Evolutionary conservation across 768 basidiomycete species (phyloP), one percentile per base, ranked within the genome.

Genomic region (Lactarius akahatsu): DNA sequence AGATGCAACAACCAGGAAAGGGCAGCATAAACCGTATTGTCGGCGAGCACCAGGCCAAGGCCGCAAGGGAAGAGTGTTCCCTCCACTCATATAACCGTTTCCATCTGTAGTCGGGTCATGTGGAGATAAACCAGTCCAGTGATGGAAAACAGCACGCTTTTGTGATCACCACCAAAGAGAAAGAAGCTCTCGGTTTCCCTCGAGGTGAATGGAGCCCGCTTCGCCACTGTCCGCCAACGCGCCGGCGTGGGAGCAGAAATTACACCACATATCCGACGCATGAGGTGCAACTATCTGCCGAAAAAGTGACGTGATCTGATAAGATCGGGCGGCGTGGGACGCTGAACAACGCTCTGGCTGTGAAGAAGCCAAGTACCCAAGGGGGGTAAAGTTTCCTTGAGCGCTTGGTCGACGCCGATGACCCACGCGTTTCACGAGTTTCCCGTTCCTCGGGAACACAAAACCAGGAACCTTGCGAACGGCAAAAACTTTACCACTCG

Each of bases 221-320:
- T 15, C 50, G 26, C 50, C 50, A 7, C 38, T 16, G 16, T n/a
- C 36, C 30, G 66, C 66, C 66, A 63, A 23, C 28, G 66, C 57
- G 66, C 66, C 50, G 66, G 65, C 23, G 60, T 66, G 65, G 45
- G 65, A 62, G 32, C 50, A 38, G 3, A n/a, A 41, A 56, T 32
- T 2, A 13, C 28, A 0, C 11, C 54, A 32, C 2, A 56, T 34
- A 16, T 20, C 32, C 57, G 9, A 52, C 40, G 40, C 57, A 54
- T 38, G 43, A 32, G 55, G 38, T 23, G 2, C n/a, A 41, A 36
- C 57, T 26, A 32, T 50, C 23, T 30, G 57, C 38, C 56, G 30
- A n/a, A 41, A 38, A 57, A 32, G 57, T 23, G 32, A 55, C 26
- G 50, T 38, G 34, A 59, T 55, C 28, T 56, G 61, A 67, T 67